These are phyloP conservation scores for Diutina ranongensis DNA, from an alignment of 1,139 yeast genomes.

Conservation along the genomic window DNA sequence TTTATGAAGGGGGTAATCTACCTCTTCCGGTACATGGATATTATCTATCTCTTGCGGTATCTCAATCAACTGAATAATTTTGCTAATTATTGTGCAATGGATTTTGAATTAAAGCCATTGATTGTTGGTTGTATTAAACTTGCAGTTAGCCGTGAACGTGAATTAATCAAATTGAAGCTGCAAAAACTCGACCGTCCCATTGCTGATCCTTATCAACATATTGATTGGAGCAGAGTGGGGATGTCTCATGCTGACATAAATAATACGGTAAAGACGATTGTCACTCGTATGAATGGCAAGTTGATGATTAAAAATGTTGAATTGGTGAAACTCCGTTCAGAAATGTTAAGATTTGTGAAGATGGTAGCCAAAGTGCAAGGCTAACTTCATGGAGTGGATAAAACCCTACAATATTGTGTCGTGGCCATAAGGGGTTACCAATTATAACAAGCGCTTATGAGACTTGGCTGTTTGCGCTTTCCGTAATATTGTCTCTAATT, in stretches of 20 bases:
- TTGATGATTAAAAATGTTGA: conserved; percentile 29
- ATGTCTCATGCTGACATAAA: conserved; percentile 27
- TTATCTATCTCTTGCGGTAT: conserved; percentile 34
- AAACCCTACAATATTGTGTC: not conserved
- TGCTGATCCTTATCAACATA: conserved; percentile 1
- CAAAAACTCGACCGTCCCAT: not conserved
- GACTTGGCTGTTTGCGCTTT: conserved; percentile 1
- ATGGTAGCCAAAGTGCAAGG: conserved; percentile 22
- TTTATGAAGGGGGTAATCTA: conserved; percentile 35
- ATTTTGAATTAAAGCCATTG: conserved; percentile 31
- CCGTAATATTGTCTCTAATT: not conserved
- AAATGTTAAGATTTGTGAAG: conserved; percentile 32
- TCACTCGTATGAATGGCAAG: conserved; percentile 33
- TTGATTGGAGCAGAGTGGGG: conserved; percentile 29
- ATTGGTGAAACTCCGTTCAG: conserved; percentile 26
- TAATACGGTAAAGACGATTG: conserved; percentile 25
- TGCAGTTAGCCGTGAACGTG: conserved; percentile 11
- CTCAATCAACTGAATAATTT: conserved; percentile 34
- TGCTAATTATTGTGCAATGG: conserved; percentile 34
- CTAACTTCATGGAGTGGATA: not conserved
- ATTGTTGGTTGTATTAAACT: conserved; percentile 35
- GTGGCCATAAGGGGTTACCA: not conserved
- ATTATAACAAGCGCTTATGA: conserved; percentile 1
- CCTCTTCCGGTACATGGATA: conserved; percentile 38
- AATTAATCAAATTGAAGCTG: conserved; percentile 2